Evolutionary conservation across 2,329 filamentous ascomycete genomes (phyloP).

Genomic region (Fusarium burgessii): DNA sequence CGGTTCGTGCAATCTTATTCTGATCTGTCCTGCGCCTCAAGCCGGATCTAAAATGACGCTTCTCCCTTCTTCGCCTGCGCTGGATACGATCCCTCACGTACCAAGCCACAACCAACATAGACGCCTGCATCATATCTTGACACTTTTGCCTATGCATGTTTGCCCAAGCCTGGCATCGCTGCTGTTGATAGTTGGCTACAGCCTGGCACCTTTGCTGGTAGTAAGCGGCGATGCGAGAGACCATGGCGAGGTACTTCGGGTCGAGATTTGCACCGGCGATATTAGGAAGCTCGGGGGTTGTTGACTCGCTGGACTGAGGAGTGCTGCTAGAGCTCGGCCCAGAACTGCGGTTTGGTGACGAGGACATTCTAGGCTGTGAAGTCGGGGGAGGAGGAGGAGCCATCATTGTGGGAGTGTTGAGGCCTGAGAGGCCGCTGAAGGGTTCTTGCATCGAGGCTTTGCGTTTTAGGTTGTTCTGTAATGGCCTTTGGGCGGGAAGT

Average conservation of each 20-base stretch:
- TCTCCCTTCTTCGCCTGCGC: constrained; percentile 56
- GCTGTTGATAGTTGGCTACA: constrained; percentile 60
- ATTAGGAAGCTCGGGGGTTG: constrained; percentile 40
- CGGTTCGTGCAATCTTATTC: constrained; percentile 54
- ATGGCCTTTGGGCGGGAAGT: constrained; percentile 47
- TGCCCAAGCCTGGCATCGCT: constrained; percentile 62
- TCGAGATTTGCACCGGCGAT: constrained; percentile 50
- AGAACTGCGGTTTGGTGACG: constrained; percentile 39
- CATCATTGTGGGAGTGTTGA: constrained; percentile 39
- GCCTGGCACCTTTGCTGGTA: constrained; percentile 63
- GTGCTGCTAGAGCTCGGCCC: constrained; percentile 28
- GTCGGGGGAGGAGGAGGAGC: constrained; percentile 42
- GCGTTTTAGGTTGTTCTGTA: constrained; percentile 46
- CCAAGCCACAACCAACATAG: constrained; percentile 63
- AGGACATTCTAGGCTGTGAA: constrained; percentile 41
- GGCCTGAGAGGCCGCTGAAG: constrained; percentile 28
- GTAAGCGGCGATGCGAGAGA: constrained; percentile 60
- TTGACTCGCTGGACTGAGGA: constrained; percentile 36
- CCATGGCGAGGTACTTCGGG: constrained; percentile 59
- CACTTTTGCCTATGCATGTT: constrained; percentile 60
- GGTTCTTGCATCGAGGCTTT: constrained; percentile 46
- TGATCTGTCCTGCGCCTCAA: constrained; percentile 51
- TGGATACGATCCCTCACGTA: constrained; percentile 62
- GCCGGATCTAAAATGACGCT: constrained; percentile 56
- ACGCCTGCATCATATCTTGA: constrained; percentile 62